Conservation (phyloP, 345 rosid genomes). For the Carallia pectinifolia region DNA sequence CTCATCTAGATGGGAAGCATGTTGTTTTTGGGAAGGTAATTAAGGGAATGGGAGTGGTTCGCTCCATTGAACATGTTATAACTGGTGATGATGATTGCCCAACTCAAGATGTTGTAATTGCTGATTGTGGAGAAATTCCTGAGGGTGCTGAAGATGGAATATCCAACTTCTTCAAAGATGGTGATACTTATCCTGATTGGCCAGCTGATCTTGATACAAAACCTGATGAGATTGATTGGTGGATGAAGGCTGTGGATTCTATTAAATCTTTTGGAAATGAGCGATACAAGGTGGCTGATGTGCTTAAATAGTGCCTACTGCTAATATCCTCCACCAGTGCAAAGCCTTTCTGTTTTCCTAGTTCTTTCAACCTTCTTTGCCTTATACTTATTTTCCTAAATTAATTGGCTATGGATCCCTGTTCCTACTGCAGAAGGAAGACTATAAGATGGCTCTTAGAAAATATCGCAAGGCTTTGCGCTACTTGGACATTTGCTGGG, state of each 20-base stretch:
- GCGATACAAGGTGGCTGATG: conserved; percentile 51
- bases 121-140: conserved; percentile 26
- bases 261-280: conserved; percentile 71
- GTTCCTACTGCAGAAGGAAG: conserved; percentile 54
- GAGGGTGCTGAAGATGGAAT: conserved; percentile 25
- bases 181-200: conserved; percentile 27
- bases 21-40: conserved; percentile 26
- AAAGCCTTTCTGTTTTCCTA: too few species aligned
- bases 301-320: background rate
- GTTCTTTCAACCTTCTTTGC: background rate
- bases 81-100: conserved; percentile 19
- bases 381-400: background rate
- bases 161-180: conserved; percentile 25
- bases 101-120: conserved; percentile 10
- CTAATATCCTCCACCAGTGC: background rate
- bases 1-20: conserved; percentile 30
- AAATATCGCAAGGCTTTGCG: conserved; percentile 84
- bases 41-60: conserved; percentile 26
- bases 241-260: conserved; percentile 74
- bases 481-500: conserved; percentile 88
- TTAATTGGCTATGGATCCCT: background rate
- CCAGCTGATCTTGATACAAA: conserved; percentile 15
- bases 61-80: conserved; percentile 21
- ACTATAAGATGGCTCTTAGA: conserved; percentile 80
- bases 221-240: conserved; percentile 67